Conservation (phyloP, 2,329 filamentous ascomycete genomes). For the Xylariaceae sp. region DNA sequence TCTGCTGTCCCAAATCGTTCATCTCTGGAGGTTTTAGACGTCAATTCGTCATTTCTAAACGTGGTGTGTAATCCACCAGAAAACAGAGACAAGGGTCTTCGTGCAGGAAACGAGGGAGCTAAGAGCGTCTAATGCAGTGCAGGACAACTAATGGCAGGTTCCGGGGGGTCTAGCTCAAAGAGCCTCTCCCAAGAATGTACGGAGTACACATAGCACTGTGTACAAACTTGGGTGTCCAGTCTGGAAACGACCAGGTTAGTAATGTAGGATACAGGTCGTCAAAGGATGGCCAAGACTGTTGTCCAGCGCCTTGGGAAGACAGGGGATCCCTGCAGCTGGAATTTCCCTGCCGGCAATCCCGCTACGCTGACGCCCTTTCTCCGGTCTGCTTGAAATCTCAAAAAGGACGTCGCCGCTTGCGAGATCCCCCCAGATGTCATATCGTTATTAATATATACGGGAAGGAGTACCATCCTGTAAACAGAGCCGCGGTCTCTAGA, state of each 20-base stretch:
- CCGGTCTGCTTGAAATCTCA: slow-evolving; percentile 11
- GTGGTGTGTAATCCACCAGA: slow-evolving; percentile 33
- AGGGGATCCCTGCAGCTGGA: slow-evolving; percentile 38
- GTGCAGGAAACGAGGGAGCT: slow-evolving; percentile 19
- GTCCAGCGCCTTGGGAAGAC: slow-evolving; percentile 33
- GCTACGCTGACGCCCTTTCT: slow-evolving; percentile 22
- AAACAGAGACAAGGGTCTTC: slow-evolving; percentile 31
- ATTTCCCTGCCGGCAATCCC: slow-evolving; percentile 39
- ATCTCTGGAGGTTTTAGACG: slow-evolving; percentile 9
- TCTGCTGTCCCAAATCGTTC: slow-evolving; percentile 9
- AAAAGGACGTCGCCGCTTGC: slow-evolving; percentile 18
- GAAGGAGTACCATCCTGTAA: neutral
- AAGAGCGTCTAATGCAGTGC: slow-evolving; percentile 28
- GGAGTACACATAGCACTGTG: neutral
- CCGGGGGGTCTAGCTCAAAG: slow-evolving; percentile 3
- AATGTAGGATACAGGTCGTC: slow-evolving; percentile 10
- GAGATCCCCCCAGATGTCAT: slow-evolving; percentile 2
- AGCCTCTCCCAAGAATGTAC: slow-evolving; percentile 26
- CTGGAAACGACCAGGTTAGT: neutral
- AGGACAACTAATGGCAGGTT: slow-evolving; percentile 23
- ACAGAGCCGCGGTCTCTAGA: no score
- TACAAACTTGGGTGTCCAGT: neutral
- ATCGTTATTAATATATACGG: neutral
- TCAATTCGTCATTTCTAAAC: slow-evolving; percentile 23
- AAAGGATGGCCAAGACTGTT: slow-evolving; percentile 16